Conservation (phyloP, 2,329 filamentous ascomycete species). For the Epichloe coenophiala region DNA sequence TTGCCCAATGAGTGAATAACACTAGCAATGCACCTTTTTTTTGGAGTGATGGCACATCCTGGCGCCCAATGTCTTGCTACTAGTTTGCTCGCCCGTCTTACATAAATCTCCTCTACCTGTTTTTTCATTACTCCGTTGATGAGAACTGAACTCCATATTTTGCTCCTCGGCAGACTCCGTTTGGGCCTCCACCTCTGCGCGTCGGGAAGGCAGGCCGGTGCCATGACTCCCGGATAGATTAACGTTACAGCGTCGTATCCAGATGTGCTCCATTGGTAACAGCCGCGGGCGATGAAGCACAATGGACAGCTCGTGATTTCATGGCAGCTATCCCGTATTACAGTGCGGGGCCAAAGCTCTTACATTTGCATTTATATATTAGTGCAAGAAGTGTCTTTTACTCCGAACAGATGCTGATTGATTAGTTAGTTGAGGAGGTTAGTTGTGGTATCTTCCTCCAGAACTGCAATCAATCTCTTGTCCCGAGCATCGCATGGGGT, state of each 20-base stretch:
- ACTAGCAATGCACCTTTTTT: not conserved
- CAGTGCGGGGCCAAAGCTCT: not conserved
- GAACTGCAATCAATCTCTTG: not conserved
- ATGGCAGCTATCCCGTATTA: not conserved
- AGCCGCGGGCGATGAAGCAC: not conserved
- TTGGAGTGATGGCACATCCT: not conserved
- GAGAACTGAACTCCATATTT: not conserved
- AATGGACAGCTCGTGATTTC: not conserved
- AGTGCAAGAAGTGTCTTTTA: not conserved
- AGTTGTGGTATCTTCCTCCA: not conserved
- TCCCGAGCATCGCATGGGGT: not conserved
- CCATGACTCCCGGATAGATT: constrained; percentile 3
- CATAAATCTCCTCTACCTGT: not conserved
- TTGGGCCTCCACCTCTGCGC: constrained; percentile 3
- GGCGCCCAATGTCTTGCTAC: not conserved
- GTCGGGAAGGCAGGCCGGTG: constrained; percentile 4
- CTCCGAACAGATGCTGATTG: not conserved
- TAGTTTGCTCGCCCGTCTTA: not conserved
- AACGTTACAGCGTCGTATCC: constrained; percentile 1
- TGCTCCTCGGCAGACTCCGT: not conserved
- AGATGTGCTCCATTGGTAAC: constrained; percentile 2
- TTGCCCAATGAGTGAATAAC: not conserved
- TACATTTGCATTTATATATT: not conserved
- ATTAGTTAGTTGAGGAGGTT: not conserved
- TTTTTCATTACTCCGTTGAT: too few species aligned